phyloP scores from a whole-genome alignment of 345 rosid species.

The Brassica cretica region DNA sequence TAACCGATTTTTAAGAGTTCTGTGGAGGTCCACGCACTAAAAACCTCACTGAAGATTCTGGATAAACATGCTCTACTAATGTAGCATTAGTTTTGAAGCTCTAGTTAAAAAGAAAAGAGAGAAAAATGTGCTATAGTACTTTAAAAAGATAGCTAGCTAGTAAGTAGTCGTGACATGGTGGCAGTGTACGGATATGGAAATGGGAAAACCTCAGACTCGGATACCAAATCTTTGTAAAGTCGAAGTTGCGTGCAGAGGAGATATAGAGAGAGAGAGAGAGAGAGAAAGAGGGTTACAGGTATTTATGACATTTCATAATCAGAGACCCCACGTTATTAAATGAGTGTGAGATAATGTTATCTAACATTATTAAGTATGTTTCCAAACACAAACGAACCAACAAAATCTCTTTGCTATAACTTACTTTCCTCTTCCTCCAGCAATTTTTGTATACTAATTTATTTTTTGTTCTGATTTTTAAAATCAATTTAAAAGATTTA shows the following conservation, averaged over 20 bases:
- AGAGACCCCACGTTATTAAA: background rate
- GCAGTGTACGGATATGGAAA: background rate
- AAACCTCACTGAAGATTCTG: no score
- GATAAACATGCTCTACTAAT: no score
- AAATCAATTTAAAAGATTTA: background rate
- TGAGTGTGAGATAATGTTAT: background rate
- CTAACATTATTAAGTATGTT: background rate
- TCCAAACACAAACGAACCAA: conserved; percentile 20
- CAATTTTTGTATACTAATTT: background rate
- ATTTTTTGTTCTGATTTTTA: background rate
- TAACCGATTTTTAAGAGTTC: no score
- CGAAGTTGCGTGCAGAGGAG: background rate
- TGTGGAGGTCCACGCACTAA: no score
- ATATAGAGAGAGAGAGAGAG: background rate
- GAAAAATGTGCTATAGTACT: background rate
- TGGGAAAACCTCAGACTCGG: background rate
- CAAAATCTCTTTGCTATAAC: conserved; percentile 7
- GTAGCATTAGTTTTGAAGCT: background rate
- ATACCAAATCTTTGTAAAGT: conserved; percentile 12
- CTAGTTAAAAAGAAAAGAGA: background rate
- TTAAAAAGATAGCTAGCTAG: background rate
- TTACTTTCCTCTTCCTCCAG: background rate
- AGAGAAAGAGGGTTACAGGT: background rate
- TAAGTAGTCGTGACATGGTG: background rate
- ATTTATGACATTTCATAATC: background rate